Base-by-base conservation (phyloP, 306 rosid genomes). In the Dryas alaskensis region DNA sequence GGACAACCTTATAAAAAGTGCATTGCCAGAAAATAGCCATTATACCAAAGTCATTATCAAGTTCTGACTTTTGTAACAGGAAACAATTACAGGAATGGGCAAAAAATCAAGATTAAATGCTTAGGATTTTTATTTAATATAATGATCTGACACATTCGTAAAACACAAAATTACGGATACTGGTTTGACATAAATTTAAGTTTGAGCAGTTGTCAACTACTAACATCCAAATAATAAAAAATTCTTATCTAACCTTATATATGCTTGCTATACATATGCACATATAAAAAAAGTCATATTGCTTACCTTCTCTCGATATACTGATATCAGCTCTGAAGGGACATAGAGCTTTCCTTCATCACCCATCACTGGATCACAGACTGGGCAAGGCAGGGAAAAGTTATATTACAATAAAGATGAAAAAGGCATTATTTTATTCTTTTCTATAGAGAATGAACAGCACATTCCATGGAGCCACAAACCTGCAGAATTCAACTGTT, bases 301-400 rank as follows among this genome's bases (percentile, higher is more conserved):
- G 75, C 57, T 69, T 80, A 94, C 99, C 97, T 86, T 94, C 79
- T 94, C 92, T 9, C 97, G 96, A 73, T 94, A 94, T 40, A 94
- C 95, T n/a, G 92, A 83, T 47, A 92, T 87, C 78, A 91, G 80
- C 65, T 94, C 96, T 78, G 59, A 70, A 61, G 99, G 96, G 72
- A 94, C 95, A 82, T 92, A 92, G 47, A 94, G 90, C 86, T 88
- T 94, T 74, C 97, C 99, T 84, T 89, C 96, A 76, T 92, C 99
- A 70, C 99, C 99, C 97, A 92, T 72, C 82, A 94, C 99, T 54
- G 96, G 99, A 92, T 94, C 99, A 82, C 99, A 94, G 31, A 94
- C 99, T 93, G 75, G 74, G 69, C 80, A 83, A 65, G 59, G 72
- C 47, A 45, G 59, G 17, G 7, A 64, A 70, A 48, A 50, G 48